Percentiles rank a stretch among this genome's conserved stretches.
These are phyloP conservation scores for Cladosporium austrohemisphaericum DNA, from an alignment of 2,329 filamentous ascomycete genomes.

Conservation along the genomic window DNA sequence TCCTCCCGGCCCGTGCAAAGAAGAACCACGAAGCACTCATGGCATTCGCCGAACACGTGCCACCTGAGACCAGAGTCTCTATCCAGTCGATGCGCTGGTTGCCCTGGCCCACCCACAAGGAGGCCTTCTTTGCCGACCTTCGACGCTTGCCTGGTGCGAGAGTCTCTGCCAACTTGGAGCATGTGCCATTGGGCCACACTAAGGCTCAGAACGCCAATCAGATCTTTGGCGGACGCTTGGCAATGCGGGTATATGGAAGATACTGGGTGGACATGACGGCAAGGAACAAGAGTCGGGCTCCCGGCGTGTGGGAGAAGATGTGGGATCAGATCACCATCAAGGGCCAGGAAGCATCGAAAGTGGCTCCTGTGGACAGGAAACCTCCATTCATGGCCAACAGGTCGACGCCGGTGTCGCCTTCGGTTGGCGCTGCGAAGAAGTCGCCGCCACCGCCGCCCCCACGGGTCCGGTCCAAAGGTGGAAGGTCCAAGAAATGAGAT, in stretches of 20 bases:
- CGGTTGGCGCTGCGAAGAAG: not conserved
- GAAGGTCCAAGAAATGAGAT: constrained; percentile 8
- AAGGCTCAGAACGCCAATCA: constrained; percentile 23
- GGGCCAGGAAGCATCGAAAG: constrained; percentile 4
- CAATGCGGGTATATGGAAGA: constrained; percentile 20
- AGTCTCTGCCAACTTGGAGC: constrained; percentile 28
- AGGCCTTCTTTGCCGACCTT: constrained; percentile 25
- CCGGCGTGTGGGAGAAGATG: constrained; percentile 29
- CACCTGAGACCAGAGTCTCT: constrained; percentile 38
- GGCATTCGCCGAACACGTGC: constrained; percentile 49
- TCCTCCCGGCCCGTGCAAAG: constrained; percentile 60
- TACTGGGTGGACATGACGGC: constrained; percentile 24
- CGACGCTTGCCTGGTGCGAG: constrained; percentile 22
- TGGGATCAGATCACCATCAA: constrained; percentile 28
- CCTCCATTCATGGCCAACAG: constrained; percentile 6
- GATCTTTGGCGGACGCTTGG: constrained; percentile 13
- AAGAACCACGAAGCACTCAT: constrained; percentile 55
- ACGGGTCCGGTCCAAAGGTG: not conserved
- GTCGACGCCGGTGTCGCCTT: not conserved
- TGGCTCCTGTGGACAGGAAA: not conserved
- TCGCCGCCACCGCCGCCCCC: constrained; percentile 1
- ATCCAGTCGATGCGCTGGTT: constrained; percentile 40
- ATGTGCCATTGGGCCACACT: constrained; percentile 26
- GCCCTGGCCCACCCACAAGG: constrained; percentile 35
- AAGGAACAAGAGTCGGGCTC: constrained; percentile 20